Percentiles rank a stretch among this genome's conserved stretches.
Conservation (phyloP, 805 yeast genomes). For the Pichia pseudocactophila region DNA sequence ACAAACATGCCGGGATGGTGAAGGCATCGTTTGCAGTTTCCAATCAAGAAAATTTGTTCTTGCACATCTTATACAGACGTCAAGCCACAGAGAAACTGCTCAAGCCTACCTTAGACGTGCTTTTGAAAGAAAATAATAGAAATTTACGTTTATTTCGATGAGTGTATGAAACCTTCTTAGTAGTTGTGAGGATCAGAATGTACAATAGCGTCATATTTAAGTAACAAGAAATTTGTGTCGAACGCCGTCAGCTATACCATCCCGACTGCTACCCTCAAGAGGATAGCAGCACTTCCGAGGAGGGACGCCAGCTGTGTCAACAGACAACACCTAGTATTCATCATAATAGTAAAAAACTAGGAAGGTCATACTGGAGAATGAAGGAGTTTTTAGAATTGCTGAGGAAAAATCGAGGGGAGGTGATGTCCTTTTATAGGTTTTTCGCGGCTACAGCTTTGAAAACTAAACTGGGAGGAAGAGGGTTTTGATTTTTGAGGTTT, state of each 20-base stretch:
- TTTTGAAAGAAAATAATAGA: not conserved
- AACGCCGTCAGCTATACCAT: conserved; percentile 26
- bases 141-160: too few species aligned
- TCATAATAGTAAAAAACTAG: conserved; percentile 56
- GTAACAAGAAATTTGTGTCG: conserved; percentile 30
- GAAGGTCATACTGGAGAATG: conserved; percentile 41
- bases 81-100: conserved; percentile 3
- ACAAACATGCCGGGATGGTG: too few species aligned
- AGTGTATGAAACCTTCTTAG: too few species aligned
- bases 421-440: conserved; percentile 2
- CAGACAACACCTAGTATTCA: conserved; percentile 49
- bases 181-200: conserved; percentile 24
- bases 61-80: not conserved
- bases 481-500: not conserved
- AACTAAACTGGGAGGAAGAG: conserved; percentile 2
- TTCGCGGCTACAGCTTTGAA: not conserved
- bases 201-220: conserved; percentile 24
- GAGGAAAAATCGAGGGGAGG: too few species aligned
- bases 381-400: too few species aligned
- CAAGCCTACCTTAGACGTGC: conserved; percentile 19
- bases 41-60: conserved; percentile 1
- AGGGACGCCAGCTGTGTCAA: conserved; percentile 29
- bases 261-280: conserved; percentile 16
- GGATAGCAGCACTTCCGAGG: conserved; percentile 11
- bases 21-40: not conserved